A percentile compares a stretch with the other conserved stretches of the same genome.
phyloP scores from a whole-genome alignment of 169 alveolate species.

The Eimeria sp. region DNA sequence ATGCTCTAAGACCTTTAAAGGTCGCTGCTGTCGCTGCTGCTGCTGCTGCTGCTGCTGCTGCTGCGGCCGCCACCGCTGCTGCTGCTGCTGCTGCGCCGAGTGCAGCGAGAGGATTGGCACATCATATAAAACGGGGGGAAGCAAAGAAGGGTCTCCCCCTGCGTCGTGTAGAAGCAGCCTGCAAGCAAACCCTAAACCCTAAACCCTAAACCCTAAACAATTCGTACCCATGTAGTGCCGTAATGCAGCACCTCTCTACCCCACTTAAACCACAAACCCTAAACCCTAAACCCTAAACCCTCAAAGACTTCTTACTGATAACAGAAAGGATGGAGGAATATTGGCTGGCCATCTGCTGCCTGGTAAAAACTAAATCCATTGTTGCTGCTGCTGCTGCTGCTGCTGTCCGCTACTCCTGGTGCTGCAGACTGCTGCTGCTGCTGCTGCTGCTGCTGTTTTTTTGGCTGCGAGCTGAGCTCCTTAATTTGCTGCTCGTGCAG shows the following conservation, averaged over 20 bases:
- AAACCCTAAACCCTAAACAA: background rate
- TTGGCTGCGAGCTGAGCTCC: too few species aligned
- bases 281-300: too few species aligned
- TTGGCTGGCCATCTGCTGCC: conserved; percentile 13
- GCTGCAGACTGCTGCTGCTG: too few species aligned
- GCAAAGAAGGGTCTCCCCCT: conserved; percentile 9
- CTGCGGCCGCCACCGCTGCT: background rate
- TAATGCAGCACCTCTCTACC: background rate
- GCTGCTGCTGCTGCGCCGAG: too few species aligned
- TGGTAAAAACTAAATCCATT: background rate
- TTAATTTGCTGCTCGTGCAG: background rate
- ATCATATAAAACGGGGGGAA: background rate
- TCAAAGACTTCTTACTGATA: conserved; percentile 20
- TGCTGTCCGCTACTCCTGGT: too few species aligned
- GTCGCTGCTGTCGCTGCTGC: conserved; percentile 4
- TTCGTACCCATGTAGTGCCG: background rate
- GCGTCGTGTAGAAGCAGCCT: conserved; percentile 6
- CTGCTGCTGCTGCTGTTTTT: too few species aligned
- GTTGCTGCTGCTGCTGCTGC: background rate
- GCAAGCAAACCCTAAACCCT: background rate
- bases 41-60: conserved; percentile 25
- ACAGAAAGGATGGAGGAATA: background rate
- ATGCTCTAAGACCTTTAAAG: background rate
- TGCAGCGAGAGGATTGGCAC: background rate
- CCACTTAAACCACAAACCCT: background rate